Conservation (phyloP, 768 basidiomycete genomes). For the Kwoniella dendrophila region DNA sequence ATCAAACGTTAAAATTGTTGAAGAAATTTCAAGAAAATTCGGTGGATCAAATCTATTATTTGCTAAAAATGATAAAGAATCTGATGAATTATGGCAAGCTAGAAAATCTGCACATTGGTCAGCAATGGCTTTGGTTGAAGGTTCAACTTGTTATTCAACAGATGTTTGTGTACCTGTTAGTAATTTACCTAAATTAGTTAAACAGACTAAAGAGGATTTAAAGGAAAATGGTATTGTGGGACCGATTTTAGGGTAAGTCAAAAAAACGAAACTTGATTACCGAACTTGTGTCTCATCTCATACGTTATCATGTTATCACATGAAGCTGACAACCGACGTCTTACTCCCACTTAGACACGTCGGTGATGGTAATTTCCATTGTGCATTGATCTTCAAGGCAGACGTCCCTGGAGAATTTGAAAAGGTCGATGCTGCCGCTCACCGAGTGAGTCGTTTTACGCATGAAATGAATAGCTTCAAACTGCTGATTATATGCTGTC, state of each 20-base stretch:
- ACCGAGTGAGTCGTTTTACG: constrained; percentile 28
- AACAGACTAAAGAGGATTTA: constrained; percentile 78
- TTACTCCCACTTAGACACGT: constrained; percentile 28
- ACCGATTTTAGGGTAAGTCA: constrained; percentile 41
- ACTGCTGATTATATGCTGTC: background rate
- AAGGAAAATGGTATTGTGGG: constrained; percentile 63
- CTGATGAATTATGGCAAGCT: constrained; percentile 75
- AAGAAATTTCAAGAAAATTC: constrained; percentile 68
- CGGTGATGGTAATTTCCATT: constrained; percentile 57
- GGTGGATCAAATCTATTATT: constrained; percentile 70
- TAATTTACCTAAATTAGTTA: constrained; percentile 55
- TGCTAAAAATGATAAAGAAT: constrained; percentile 72
- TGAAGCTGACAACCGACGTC: constrained; percentile 10
- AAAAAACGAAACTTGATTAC: background rate
- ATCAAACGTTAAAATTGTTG: constrained; percentile 64
- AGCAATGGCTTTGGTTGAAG: constrained; percentile 67
- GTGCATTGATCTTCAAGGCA: constrained; percentile 48
- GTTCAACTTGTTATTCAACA: constrained; percentile 72
- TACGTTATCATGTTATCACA: background rate
- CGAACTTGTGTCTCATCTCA: background rate
- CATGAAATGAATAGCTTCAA: background rate
- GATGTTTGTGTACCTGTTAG: constrained; percentile 70
- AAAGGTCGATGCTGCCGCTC: constrained; percentile 47
- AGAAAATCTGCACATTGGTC: constrained; percentile 79
- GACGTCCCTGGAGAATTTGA: constrained; percentile 37